Conservation (phyloP, 2,329 filamentous ascomycete species). For the Bipolaris zeicola region DNA sequence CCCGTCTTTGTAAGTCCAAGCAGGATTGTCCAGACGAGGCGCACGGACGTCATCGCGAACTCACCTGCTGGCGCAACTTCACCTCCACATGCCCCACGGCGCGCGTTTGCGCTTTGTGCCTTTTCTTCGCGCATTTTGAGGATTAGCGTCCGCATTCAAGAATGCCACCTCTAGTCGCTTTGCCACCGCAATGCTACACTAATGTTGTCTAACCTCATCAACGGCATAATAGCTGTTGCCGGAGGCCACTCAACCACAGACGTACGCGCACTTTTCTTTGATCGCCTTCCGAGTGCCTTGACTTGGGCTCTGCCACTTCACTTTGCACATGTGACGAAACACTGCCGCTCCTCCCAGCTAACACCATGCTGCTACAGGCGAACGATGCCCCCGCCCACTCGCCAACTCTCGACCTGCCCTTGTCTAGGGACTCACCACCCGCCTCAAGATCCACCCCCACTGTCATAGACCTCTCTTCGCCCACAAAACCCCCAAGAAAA, state of each 20-base stretch:
- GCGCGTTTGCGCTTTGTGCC: slow-evolving; percentile 16
- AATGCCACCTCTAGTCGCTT: slow-evolving; percentile 10
- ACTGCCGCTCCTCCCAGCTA: slow-evolving; percentile 12
- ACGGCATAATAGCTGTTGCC: slow-evolving; percentile 9
- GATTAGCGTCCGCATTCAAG: not conserved
- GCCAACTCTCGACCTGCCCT: slow-evolving; percentile 10
- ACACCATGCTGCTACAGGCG: slow-evolving; percentile 27
- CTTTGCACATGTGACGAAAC: not conserved
- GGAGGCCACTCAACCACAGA: slow-evolving; percentile 8
- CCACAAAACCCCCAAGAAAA: not conserved
- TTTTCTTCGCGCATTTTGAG: not conserved
- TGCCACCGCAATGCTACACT: slow-evolving; percentile 14
- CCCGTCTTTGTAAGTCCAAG: not conserved
- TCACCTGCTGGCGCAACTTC: slow-evolving; percentile 14
- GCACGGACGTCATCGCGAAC: slow-evolving; percentile 15
- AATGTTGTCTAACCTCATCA: slow-evolving; percentile 13
- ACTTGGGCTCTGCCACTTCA: not conserved
- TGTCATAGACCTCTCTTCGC: slow-evolving; percentile 21
- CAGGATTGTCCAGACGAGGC: slow-evolving; percentile 4
- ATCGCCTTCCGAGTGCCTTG: not conserved
- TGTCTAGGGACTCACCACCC: slow-evolving; percentile 7
- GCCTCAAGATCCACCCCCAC: not conserved
- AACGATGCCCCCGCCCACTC: slow-evolving; percentile 23
- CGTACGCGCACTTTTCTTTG: slow-evolving; percentile 17
- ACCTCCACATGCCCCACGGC: slow-evolving; percentile 24